These are phyloP conservation scores for Nothomitra cinnamomea DNA, from an alignment of 2,329 filamentous ascomycete species.

Conservation along the genomic window DNA sequence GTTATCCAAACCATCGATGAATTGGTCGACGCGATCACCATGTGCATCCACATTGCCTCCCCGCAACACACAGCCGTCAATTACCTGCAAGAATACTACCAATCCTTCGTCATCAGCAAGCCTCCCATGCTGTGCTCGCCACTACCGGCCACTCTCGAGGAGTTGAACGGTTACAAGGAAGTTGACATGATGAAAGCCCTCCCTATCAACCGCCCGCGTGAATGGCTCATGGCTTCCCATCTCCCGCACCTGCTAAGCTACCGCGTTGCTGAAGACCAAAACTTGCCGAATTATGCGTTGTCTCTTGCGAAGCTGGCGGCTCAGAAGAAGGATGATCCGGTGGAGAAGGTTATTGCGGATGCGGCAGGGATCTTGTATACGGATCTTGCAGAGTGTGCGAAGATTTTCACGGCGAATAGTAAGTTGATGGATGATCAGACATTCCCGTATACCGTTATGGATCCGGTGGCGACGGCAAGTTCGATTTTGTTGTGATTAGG, in stretches of 20 bases:
- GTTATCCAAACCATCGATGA: constrained; percentile 24
- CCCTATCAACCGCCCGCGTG: constrained; percentile 24
- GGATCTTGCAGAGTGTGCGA: too few relatives aligned
- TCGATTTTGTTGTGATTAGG: too few relatives aligned
- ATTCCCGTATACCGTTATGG: too few relatives aligned
- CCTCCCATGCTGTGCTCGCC: constrained; percentile 23
- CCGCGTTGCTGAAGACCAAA: constrained; percentile 25
- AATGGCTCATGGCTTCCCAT: constrained; percentile 30
- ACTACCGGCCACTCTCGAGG: constrained; percentile 17
- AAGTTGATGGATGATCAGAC: too few relatives aligned
- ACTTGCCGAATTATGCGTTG: constrained; percentile 24
- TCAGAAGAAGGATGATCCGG: too few relatives aligned
- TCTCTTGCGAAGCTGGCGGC: too few relatives aligned
- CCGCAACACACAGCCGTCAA: constrained; percentile 34
- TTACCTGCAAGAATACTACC: constrained; percentile 35
- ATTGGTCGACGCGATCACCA: constrained; percentile 29
- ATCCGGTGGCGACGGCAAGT: too few relatives aligned
- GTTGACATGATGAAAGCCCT: constrained; percentile 23
- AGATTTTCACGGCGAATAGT: too few relatives aligned
- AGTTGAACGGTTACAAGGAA: constrained; percentile 18
- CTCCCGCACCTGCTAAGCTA: constrained; percentile 30
- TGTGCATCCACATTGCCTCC: constrained; percentile 35
- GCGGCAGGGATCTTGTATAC: too few relatives aligned
- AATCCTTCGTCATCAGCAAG: constrained; percentile 29
- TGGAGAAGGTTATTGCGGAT: too few relatives aligned